A percentile compares a stretch with the other conserved stretches of the same genome.
These are phyloP conservation scores for Penicillium desertorum DNA, from an alignment of 495 filamentous ascomycete species.

Conservation along the genomic window DNA sequence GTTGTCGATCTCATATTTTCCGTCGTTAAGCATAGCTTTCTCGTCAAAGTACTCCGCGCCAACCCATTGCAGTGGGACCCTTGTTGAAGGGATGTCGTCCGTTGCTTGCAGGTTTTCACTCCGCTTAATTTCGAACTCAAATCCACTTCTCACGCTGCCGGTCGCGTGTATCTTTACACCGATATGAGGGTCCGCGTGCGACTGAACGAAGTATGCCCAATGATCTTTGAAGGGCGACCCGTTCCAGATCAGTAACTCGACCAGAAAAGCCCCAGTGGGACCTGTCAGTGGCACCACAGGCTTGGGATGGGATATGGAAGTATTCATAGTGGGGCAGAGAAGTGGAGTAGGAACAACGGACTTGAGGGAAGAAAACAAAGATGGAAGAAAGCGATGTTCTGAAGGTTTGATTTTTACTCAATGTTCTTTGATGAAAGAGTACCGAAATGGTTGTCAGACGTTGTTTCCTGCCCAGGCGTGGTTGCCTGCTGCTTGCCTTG, in stretches of 20 bases:
- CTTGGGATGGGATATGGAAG: background rate
- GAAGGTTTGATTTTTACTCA: background rate
- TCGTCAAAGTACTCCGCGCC: constrained; percentile 19
- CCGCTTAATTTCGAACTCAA: constrained; percentile 28
- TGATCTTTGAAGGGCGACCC: constrained; percentile 35
- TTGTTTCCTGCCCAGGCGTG: background rate
- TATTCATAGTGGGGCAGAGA: background rate
- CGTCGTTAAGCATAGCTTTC: constrained; percentile 24
- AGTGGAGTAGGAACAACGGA: background rate
- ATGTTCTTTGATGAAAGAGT: background rate
- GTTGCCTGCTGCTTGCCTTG: background rate
- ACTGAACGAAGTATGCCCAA: constrained; percentile 32
- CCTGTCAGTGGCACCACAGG: background rate
- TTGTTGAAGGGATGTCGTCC: constrained; percentile 17
- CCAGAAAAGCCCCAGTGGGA: constrained; percentile 15
- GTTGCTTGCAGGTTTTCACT: constrained; percentile 16
- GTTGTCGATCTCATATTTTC: constrained; percentile 16
- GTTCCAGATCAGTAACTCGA: constrained; percentile 31
- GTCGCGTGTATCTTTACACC: constrained; percentile 28
- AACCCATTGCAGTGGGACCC: constrained; percentile 32
- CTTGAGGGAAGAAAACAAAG: background rate
- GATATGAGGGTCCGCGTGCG: constrained; percentile 12
- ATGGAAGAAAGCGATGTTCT: background rate
- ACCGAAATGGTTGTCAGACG: no score
- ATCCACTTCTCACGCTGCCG: constrained; percentile 29